These are phyloP conservation scores for Pelagophyceae sp. DNA, from an alignment of 352 stramenopile species.

Conservation along the genomic window DNA sequence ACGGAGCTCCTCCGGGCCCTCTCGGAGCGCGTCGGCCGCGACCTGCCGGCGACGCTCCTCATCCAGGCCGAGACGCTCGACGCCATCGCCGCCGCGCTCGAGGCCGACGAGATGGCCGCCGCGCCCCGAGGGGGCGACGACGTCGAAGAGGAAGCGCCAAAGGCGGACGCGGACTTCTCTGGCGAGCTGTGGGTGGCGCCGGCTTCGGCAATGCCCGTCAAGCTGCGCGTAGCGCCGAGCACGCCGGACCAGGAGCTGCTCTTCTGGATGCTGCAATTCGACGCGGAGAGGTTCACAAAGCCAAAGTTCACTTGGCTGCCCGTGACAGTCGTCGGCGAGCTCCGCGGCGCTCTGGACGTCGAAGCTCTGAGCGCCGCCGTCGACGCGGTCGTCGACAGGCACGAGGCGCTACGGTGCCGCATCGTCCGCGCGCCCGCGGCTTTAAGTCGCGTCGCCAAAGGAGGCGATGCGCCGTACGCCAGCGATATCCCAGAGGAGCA, in stretches of 20 bases:
- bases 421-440: too few relatives aligned
- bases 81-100: background rate
- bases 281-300: background rate
- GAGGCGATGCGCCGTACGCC: too few relatives aligned
- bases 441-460: too few relatives aligned
- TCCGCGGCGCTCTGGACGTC: background rate
- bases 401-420: slow-evolving; percentile 7
- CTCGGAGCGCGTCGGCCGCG: background rate
- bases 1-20: background rate
- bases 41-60: background rate
- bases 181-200: background rate
- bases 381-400: background rate
- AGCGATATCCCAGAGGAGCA: too few relatives aligned
- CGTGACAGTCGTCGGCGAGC: background rate
- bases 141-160: background rate
- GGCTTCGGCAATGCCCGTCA: background rate
- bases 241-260: slow-evolving; percentile 13
- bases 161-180: background rate
- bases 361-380: background rate
- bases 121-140: background rate
- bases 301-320: background rate
- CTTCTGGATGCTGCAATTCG: slow-evolving; percentile 1
- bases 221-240: background rate
- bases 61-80: background rate
- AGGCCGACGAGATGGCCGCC: background rate